phyloP scores from a whole-genome alignment of 148 eudicot species.

The Hydrangea macrophylla region DNA sequence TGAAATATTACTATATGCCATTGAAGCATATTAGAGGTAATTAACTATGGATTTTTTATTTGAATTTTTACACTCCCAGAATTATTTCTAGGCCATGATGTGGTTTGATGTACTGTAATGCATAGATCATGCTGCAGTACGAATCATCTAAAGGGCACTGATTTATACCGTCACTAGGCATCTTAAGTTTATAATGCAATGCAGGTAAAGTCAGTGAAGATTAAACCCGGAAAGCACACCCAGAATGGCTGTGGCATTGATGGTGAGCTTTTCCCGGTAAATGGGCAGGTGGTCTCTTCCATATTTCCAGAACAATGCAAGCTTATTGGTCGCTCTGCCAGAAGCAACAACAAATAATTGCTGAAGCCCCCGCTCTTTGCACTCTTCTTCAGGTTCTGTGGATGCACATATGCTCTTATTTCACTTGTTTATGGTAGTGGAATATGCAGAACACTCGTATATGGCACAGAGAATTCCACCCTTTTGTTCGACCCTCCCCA shows the following conservation, averaged over 20 bases:
- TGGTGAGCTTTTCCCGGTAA: constrained; percentile 86
- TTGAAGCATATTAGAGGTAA: background rate
- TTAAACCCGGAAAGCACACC: constrained; percentile 81
- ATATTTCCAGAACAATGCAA: constrained; percentile 91
- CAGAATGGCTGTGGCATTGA: constrained; percentile 92
- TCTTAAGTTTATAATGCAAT: constrained; percentile 9
- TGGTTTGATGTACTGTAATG: background rate
- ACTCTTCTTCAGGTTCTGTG: background rate
- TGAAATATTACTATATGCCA: background rate
- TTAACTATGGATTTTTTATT: too few species aligned
- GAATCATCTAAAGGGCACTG: background rate
- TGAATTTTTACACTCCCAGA: too few species aligned
- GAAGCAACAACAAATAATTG: constrained; percentile 37
- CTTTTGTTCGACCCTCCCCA: background rate
- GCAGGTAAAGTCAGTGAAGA: constrained; percentile 94
- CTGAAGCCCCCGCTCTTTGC: background rate
- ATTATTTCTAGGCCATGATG: background rate
- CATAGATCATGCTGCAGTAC: background rate
- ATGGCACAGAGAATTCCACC: background rate
- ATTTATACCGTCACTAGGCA: background rate
- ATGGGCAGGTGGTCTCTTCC: constrained; percentile 76
- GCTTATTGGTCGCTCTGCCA: constrained; percentile 81
- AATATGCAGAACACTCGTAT: constrained; percentile 5
- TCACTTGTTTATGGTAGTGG: background rate
- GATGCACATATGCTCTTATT: constrained; percentile 3